A percentile compares a stretch with the other conserved stretches of the same genome.
phyloP scores from a whole-genome alignment of 2,329 filamentous ascomycete genomes.

The Pseudophaeomoniella oleicola region DNA sequence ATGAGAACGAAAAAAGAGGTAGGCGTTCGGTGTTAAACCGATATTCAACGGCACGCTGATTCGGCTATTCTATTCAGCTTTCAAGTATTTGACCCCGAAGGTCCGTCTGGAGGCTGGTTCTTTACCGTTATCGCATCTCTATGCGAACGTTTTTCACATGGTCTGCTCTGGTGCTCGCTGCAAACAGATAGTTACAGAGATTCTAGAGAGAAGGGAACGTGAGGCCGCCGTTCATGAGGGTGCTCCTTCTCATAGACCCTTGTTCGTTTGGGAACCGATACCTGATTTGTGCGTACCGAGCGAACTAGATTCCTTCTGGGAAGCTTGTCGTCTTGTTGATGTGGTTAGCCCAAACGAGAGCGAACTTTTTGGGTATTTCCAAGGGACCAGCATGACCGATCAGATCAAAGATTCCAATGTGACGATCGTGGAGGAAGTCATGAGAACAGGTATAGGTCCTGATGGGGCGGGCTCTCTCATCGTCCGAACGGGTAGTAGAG shows the following conservation, averaged over 20 bases:
- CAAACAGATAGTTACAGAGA: conserved; percentile 58
- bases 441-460: conserved; percentile 21
- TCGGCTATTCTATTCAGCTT: too few relatives aligned
- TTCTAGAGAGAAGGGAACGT: conserved; percentile 39
- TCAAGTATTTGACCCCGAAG: conserved; percentile 81
- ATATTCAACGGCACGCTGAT: too few relatives aligned
- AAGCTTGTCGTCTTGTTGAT: conserved; percentile 39
- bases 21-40: too few relatives aligned
- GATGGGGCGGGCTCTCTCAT: conserved; percentile 23
- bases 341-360: conserved; percentile 68
- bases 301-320: conserved; percentile 37
- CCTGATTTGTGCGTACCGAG: conserved; percentile 71
- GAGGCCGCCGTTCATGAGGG: conserved; percentile 18
- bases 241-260: conserved; percentile 34
- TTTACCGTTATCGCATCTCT: conserved; percentile 51
- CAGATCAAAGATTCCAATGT: conserved; percentile 11
- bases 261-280: conserved; percentile 91
- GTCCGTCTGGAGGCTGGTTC: conserved; percentile 61
- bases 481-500: conserved; percentile 48
- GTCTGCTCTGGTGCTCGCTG: conserved; percentile 71
- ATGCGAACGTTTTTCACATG: conserved; percentile 69
- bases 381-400: conserved; percentile 25
- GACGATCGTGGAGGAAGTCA: conserved; percentile 19
- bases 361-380: conserved; percentile 80
- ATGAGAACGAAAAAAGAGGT: conserved; percentile 50